Evolutionary conservation across 345 rosid species (phyloP).

Genomic region (Theobroma cacao): DNA sequence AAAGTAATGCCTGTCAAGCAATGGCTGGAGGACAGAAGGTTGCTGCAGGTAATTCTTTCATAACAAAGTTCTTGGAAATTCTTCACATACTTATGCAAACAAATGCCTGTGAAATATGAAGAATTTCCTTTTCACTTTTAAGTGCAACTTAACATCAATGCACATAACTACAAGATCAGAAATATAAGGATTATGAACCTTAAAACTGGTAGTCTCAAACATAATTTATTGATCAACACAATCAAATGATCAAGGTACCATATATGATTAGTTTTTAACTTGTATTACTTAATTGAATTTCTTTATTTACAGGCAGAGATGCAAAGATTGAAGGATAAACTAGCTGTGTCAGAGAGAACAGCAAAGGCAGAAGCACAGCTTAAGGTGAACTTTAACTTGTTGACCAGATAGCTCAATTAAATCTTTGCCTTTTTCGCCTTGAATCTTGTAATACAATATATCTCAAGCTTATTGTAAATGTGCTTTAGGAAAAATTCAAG

Average conservation of each 20-base stretch:
- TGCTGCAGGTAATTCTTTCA: constrained; percentile 61
- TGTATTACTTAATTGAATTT: background rate
- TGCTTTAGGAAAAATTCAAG: constrained; percentile 72
- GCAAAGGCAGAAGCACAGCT: constrained; percentile 89
- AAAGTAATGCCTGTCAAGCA: constrained; percentile 89
- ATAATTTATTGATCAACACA: background rate
- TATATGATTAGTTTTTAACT: background rate
- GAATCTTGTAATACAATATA: background rate
- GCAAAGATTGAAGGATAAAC: constrained; percentile 79
- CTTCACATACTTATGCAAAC: background rate
- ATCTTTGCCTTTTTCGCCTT: background rate
- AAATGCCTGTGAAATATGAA: background rate
- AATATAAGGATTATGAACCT: background rate
- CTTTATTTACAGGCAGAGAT: constrained; percentile 63
- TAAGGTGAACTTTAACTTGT: constrained; percentile 48
- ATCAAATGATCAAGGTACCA: background rate
- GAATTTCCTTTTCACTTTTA: background rate
- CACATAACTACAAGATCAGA: background rate
- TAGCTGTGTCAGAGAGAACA: constrained; percentile 73
- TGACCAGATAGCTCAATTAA: background rate
- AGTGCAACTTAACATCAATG: background rate
- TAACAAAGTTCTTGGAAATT: background rate
- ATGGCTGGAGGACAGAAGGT: constrained; percentile 88
- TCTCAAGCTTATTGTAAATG: constrained; percentile 1
- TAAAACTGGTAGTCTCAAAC: background rate